A percentile compares a stretch with the other conserved stretches of the same genome.
Evolutionary conservation across 768 basidiomycete species (phyloP).

Genomic region (Phylloporus arenicola): DNA sequence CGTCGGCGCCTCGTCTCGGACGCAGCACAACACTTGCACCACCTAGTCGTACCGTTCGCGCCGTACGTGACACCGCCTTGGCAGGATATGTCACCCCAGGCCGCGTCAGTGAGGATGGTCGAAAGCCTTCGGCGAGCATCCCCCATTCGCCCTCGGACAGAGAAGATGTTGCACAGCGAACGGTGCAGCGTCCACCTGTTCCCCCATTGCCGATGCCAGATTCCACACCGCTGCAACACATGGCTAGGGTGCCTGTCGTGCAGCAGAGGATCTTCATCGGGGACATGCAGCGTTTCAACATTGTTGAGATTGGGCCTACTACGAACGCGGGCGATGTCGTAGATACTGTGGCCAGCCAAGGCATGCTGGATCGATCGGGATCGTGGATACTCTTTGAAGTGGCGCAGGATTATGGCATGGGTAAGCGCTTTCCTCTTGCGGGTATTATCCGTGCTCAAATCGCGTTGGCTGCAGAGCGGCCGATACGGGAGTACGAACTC

Average conservation of each 20-base stretch:
- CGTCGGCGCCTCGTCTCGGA: constrained; percentile 26
- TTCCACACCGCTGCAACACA: constrained; percentile 29
- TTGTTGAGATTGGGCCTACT: constrained; percentile 59
- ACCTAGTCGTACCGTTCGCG: constrained; percentile 9
- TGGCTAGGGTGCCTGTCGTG: constrained; percentile 29
- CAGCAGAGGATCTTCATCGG: constrained; percentile 77
- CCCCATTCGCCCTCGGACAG: constrained; percentile 22
- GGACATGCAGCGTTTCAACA: constrained; percentile 69
- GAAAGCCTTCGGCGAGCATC: constrained; percentile 16
- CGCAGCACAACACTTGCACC: constrained; percentile 33
- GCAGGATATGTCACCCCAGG: constrained; percentile 15
- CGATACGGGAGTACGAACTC: constrained; percentile 83
- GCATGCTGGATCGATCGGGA: constrained; percentile 56
- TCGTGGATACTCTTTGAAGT: constrained; percentile 91
- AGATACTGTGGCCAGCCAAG: constrained; percentile 56
- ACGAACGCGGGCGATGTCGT: constrained; percentile 76
- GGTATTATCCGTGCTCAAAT: constrained; percentile 5
- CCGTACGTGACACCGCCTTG: constrained; percentile 13
- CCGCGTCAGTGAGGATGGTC: constrained; percentile 25
- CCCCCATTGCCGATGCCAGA: constrained; percentile 35
- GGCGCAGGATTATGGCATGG: constrained; percentile 89
- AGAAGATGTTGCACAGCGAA: constrained; percentile 21
- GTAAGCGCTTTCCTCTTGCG: constrained; percentile 39
- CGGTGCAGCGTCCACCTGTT: constrained; percentile 32
- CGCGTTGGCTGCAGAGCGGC: constrained; percentile 60